Conservation (phyloP, 306 rosid species). For the Luffa aegyptiaca region DNA sequence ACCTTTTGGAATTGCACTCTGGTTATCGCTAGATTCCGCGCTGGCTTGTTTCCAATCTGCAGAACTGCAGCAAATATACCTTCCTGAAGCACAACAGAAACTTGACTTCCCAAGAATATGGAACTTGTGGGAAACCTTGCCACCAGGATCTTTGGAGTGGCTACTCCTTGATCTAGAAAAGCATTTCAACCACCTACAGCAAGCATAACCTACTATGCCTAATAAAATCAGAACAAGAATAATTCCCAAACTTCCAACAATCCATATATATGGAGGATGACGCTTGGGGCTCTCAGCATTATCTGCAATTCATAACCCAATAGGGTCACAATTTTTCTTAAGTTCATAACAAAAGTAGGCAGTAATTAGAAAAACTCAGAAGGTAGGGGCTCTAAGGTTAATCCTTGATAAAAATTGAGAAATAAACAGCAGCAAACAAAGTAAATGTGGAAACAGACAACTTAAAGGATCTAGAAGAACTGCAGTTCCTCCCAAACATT, state of each 20-base stretch:
- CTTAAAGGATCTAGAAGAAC: not conserved
- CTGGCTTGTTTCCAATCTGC: slow-evolving; percentile 57
- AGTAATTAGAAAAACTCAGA: not conserved
- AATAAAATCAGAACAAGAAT: slow-evolving; percentile 49
- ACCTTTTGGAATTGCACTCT: slow-evolving; percentile 61
- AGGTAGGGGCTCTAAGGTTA: not conserved
- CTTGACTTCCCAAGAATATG: slow-evolving; percentile 83
- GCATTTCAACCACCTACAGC: slow-evolving; percentile 55
- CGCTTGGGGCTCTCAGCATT: slow-evolving; percentile 42
- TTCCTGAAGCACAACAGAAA: slow-evolving; percentile 85
- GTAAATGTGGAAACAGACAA: not conserved
- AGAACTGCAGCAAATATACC: slow-evolving; percentile 58
- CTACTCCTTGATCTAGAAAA: slow-evolving; percentile 28
- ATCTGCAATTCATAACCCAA: slow-evolving; percentile 29
- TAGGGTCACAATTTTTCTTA: not conserved
- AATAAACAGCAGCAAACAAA: not conserved
- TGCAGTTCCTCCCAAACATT: not conserved
- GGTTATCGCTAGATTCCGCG: slow-evolving; percentile 47
- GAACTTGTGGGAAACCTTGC: slow-evolving; percentile 54
- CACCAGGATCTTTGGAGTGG: slow-evolving; percentile 49
- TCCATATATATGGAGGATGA: slow-evolving; percentile 75
- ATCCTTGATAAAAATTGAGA: not conserved
- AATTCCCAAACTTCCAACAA: slow-evolving; percentile 68
- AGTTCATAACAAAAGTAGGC: not conserved
- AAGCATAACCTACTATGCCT: slow-evolving; percentile 37